Evolutionary conservation across 2,329 filamentous ascomycete genomes (phyloP).

Genomic region (Neopestalotiopsis sp.): DNA sequence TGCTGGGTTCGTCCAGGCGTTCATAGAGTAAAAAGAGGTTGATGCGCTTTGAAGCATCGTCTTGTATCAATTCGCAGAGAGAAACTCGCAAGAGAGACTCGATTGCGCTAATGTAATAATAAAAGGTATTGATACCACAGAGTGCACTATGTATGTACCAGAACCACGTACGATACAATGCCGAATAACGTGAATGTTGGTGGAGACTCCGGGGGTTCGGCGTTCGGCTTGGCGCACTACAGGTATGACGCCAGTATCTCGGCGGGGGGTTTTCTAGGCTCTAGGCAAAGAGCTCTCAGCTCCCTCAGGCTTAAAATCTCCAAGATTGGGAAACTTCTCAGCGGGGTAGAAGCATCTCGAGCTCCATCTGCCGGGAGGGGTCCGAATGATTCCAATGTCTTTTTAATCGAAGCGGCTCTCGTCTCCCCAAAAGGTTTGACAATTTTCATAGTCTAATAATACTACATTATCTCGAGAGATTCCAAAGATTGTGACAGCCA

Average conservation of each 20-base stretch:
- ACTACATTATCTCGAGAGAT: not conserved
- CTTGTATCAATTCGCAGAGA: constrained; percentile 5
- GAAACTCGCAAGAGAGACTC: not conserved
- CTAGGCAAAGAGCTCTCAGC: not conserved
- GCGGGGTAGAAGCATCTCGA: constrained; percentile 4
- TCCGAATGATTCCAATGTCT: not conserved
- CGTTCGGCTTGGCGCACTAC: constrained; percentile 8
- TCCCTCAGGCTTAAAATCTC: constrained; percentile 10
- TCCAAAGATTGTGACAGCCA: not conserved
- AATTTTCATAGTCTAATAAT: constrained; percentile 1
- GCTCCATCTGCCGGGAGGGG: constrained; percentile 15
- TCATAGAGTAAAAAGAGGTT: not conserved
- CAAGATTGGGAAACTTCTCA: constrained; percentile 9
- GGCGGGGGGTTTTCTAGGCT: not conserved
- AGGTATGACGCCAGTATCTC: constrained; percentile 15
- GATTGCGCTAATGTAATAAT: not conserved
- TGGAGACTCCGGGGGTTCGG: constrained; percentile 11
- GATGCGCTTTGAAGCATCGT: not conserved
- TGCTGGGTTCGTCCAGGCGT: no score
- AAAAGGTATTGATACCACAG: not conserved
- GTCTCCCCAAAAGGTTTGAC: not conserved
- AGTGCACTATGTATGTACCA: not conserved
- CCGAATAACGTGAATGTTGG: not conserved
- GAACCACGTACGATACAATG: not conserved
- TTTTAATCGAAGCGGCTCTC: not conserved